A percentile compares a stretch with the other conserved stretches of the same genome.
Conservation (phyloP, 2,329 filamentous ascomycete genomes). For the Diplodia seriata region DNA sequence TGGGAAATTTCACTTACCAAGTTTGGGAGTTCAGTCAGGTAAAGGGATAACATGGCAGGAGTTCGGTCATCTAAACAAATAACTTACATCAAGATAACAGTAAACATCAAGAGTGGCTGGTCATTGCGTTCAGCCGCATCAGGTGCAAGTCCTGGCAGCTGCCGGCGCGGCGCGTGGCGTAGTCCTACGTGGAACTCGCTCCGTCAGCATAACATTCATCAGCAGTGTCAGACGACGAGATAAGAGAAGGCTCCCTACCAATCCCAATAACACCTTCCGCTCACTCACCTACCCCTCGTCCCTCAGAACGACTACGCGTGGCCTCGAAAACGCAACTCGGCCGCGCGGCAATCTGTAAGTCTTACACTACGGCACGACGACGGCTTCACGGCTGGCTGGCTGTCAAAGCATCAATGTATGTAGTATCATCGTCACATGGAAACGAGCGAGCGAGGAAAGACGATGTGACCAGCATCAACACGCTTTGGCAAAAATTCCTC, state of each 20-base stretch:
- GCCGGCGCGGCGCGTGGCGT: too few relatives aligned
- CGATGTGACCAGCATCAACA: not conserved
- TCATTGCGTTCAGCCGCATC: too few relatives aligned
- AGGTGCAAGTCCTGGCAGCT: too few relatives aligned
- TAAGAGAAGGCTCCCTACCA: not conserved
- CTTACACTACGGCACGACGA: not conserved
- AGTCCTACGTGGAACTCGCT: not conserved
- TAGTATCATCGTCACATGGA: not conserved
- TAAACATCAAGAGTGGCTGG: too few relatives aligned
- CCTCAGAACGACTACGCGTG: not conserved
- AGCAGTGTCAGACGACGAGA: not conserved
- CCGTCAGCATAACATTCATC: not conserved
- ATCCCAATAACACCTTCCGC: not conserved
- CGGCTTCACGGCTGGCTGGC: not conserved
- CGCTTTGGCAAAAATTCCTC: not conserved
- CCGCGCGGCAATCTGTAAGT: not conserved
- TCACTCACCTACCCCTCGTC: not conserved
- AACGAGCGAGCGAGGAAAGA: not conserved
- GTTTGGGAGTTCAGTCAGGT: too few relatives aligned
- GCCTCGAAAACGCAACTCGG: not conserved
- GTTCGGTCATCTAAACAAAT: too few relatives aligned
- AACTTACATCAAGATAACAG: too few relatives aligned
- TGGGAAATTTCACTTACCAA: too few relatives aligned
- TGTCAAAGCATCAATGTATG: not conserved
- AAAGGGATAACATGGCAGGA: too few relatives aligned